phyloP scores from a whole-genome alignment of 345 rosid species.

The Gossypium rotundifolium region DNA sequence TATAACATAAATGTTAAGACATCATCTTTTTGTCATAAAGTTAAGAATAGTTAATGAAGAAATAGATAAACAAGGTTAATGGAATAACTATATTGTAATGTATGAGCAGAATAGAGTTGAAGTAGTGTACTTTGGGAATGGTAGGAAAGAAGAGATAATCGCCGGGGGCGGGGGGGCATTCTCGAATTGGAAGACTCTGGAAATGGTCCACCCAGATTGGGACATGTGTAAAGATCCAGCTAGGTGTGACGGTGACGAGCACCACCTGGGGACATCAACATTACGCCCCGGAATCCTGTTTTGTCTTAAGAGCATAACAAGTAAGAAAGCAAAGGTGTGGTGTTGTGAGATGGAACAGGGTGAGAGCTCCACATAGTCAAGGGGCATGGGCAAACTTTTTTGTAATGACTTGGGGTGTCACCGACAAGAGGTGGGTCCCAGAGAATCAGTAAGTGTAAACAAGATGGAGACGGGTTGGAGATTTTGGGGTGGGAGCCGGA shows the following conservation, averaged over 20 bases:
- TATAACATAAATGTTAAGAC: too few relatives aligned
- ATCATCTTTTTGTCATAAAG: too few relatives aligned
- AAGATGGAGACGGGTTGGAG: conserved; percentile 1
- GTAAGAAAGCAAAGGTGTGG: too few relatives aligned
- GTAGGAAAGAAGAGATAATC: background rate
- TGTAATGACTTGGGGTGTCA: background rate
- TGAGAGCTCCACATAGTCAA: conserved; percentile 16
- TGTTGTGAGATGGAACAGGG: too few relatives aligned
- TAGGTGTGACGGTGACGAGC: conserved; percentile 18
- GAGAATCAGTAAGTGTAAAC: background rate
- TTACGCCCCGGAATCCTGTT: too few relatives aligned
- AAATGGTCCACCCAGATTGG: conserved; percentile 15
- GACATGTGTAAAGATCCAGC: conserved; percentile 26
- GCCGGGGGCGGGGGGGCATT: background rate
- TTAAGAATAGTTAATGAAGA: too few relatives aligned
- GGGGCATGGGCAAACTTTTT: conserved; percentile 11
- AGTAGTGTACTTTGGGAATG: too few relatives aligned
- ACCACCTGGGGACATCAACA: background rate
- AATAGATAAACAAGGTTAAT: too few relatives aligned
- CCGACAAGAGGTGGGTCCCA: background rate
- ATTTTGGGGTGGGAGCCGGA: conserved; percentile 10
- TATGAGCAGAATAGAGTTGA: too few relatives aligned
- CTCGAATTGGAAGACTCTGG: conserved; percentile 24
- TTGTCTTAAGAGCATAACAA: background rate
- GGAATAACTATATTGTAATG: too few relatives aligned